Evolutionary conservation across 176 grass and related monocot species (phyloP), one percentile per base, ranked within the genome.

Genomic region (Thinopyrum elongatum): DNA sequence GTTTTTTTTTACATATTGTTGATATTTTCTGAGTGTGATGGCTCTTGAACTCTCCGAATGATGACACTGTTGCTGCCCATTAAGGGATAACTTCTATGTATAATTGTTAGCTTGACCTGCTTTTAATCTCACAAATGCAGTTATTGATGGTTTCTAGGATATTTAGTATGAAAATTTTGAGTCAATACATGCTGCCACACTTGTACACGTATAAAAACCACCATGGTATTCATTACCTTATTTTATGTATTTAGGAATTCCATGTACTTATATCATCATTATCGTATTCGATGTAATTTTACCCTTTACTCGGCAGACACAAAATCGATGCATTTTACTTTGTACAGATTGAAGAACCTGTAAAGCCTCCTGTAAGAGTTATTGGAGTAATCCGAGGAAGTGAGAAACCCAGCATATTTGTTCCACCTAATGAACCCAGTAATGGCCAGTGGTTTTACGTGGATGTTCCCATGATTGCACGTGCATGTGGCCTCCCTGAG

Each of bases 331-430:
- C 25, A 79, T 31, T 6, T 86, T 90, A 38, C 27, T 11, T 74
- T 78, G 85, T 99, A 44, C 79, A 99, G 94, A 68, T 82, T 79
- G 81, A 91, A 82, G 83, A 89, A 77, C 64, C 66, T 81, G 63
- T 31, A 36, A 84, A 25, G 34, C 73, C 79, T 88, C 75, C 76
- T 42, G 87, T 92, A 85, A 91, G 80, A 88, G 88, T 94, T 85
- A 79, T 82, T 65, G 97, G 94, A 76, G 94, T 99, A 53, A 91
- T 96, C 70, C 84, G 97, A 88, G 92, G 93, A 88, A 94, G 97
- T 86, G 97, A 99, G 85, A 94, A 99, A 21, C 97, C 97, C 35
- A 92, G 84, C 51, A 94, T 99, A 91, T 99, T 94, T 92, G 97
- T 96, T 81, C 97, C 97, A 46, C 85, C 88, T 51, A 99, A 99